Conservation (phyloP, 192 early-diverging fungal species). For the Umbelopsis sp. region DNA sequence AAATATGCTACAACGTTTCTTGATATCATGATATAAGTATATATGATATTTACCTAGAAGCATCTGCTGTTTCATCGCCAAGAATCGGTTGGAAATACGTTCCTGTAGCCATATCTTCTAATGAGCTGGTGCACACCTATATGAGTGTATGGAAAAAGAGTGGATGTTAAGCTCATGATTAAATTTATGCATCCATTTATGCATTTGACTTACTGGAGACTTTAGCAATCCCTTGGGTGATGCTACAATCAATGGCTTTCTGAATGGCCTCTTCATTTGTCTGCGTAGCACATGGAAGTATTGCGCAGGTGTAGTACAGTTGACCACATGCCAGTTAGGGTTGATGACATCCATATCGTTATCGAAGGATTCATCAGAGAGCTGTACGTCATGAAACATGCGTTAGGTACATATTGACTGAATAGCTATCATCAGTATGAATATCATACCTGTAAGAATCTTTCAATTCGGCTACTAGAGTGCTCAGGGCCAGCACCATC, state of each 20-base stretch:
- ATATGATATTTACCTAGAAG: slow-evolving; percentile 34
- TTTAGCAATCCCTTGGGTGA: slow-evolving; percentile 74
- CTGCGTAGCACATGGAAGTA: slow-evolving; percentile 96
- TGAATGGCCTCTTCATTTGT: slow-evolving; percentile 78
- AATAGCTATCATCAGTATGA: slow-evolving; percentile 7
- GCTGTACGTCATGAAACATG: slow-evolving; percentile 33
- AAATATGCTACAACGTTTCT: no score
- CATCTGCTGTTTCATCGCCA: slow-evolving; percentile 53
- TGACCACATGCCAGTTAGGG: slow-evolving; percentile 92
- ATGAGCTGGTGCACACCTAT: slow-evolving; percentile 57
- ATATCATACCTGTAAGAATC: slow-evolving; percentile 80
- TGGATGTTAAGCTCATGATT: not conserved
- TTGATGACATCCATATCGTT: slow-evolving; percentile 59
- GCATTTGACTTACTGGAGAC: slow-evolving; percentile 45
- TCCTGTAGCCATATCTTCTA: slow-evolving; percentile 83
- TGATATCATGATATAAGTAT: not conserved
- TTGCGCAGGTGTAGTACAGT: slow-evolving; percentile 93
- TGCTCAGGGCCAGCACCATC: slow-evolving; percentile 97
- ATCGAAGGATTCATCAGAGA: slow-evolving; percentile 81
- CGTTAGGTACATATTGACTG: not conserved
- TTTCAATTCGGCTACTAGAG: slow-evolving; percentile 86
- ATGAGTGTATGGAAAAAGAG: not conserved
- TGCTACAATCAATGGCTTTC: slow-evolving; percentile 92
- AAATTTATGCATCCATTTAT: not conserved
- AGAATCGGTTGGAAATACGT: slow-evolving; percentile 87